Conservation (phyloP, 306 rosid species). For the Gastrolobium bilobum region DNA sequence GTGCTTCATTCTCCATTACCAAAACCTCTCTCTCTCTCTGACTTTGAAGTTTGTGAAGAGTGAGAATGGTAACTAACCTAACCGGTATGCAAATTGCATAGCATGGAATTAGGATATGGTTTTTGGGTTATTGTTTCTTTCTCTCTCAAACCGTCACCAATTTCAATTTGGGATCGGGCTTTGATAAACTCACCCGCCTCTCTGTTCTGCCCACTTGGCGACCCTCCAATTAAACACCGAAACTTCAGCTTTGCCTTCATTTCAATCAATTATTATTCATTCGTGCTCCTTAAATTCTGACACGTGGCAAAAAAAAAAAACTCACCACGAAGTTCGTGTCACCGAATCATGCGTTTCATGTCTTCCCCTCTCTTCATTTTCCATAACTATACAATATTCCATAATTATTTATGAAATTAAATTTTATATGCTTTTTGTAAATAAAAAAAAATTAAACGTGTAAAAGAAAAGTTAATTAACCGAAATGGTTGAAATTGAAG, state of each 20-base stretch:
- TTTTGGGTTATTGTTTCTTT: not conserved
- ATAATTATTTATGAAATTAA: not conserved
- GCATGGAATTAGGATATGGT: conserved; percentile 44
- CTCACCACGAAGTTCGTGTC: not conserved
- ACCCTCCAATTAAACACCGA: conserved; percentile 1
- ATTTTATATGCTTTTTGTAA: not conserved
- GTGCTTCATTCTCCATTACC: conserved; percentile 51
- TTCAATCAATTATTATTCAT: not conserved
- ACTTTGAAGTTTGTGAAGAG: not conserved
- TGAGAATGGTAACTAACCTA: not conserved
- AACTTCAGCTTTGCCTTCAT: not conserved
- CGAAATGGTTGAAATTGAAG: not conserved
- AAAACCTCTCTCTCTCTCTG: not conserved
- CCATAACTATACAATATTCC: not conserved
- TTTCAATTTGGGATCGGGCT: not conserved
- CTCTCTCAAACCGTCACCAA: conserved; percentile 37
- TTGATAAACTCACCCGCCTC: conserved; percentile 35
- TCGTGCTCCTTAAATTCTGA: not conserved
- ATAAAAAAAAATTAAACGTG: too few species aligned
- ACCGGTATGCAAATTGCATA: conserved; percentile 16
- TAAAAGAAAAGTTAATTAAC: too few species aligned
- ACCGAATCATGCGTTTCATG: not conserved
- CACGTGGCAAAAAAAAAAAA: not conserved
- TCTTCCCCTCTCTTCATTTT: not conserved
- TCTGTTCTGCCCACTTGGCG: not conserved